A percentile compares a stretch with the other conserved stretches of the same genome.
phyloP scores from a whole-genome alignment of 2,329 filamentous ascomycete genomes.

The Aspergillus pseudoterreus region DNA sequence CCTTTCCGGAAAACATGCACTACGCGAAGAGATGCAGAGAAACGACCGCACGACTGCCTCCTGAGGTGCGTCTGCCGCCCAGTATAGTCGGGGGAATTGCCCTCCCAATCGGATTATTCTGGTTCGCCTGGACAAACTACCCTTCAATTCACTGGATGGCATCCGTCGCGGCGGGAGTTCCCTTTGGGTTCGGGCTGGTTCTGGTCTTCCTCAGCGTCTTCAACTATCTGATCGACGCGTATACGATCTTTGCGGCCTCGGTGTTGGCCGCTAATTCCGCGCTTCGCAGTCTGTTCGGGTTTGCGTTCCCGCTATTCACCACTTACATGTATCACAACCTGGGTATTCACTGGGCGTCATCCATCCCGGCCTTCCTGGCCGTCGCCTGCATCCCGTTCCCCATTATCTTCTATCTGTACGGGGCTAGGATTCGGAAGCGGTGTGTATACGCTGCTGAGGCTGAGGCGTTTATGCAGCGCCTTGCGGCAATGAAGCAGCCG shows the following conservation, averaged over 20 bases:
- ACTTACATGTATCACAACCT: constrained; percentile 2
- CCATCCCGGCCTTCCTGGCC: constrained; percentile 1
- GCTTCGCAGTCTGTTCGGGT: constrained; percentile 1
- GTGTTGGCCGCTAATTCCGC: constrained; percentile 2
- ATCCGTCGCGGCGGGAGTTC: not conserved
- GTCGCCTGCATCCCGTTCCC: constrained; percentile 2
- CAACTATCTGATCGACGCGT: constrained; percentile 2
- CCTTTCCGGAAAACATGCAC: constrained; percentile 2
- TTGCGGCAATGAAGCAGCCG: not conserved
- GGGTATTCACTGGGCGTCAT: constrained; percentile 3
- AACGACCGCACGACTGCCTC: not conserved
- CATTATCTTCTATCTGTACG: constrained; percentile 1
- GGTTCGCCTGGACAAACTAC: constrained; percentile 4
- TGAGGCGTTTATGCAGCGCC: constrained; percentile 5
- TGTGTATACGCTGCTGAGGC: constrained; percentile 2
- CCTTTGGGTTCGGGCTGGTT: constrained; percentile 1
- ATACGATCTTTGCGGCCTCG: constrained; percentile 2
- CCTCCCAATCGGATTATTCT: constrained; percentile 1
- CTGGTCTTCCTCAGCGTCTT: constrained; percentile 3
- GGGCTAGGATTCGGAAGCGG: constrained; percentile 1
- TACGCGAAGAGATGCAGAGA: not conserved
- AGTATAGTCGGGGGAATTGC: not conserved
- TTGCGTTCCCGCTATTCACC: constrained; percentile 2
- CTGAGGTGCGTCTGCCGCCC: constrained; percentile 2
- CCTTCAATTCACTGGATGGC: constrained; percentile 3